These are phyloP conservation scores for Leccinum obscurum DNA, from an alignment of 768 basidiomycete species.

Conservation along the genomic window DNA sequence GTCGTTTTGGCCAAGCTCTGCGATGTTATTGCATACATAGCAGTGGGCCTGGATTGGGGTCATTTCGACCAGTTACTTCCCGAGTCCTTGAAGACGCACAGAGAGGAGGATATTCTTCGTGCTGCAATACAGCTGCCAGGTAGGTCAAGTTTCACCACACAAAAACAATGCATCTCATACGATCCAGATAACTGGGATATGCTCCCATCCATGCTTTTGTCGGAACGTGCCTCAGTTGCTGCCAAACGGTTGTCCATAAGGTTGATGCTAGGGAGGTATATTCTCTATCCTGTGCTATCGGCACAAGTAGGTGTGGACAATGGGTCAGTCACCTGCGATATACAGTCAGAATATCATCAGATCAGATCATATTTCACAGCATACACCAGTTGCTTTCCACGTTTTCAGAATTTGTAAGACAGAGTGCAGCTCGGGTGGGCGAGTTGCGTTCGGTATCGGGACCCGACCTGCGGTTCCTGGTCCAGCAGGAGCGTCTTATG, in stretches of 20 bases:
- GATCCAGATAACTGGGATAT: slow-evolving; percentile 53
- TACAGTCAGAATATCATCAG: neutral
- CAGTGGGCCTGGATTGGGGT: slow-evolving; percentile 22
- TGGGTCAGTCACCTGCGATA: slow-evolving; percentile 19
- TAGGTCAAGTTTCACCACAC: slow-evolving; percentile 22
- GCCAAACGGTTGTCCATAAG: slow-evolving; percentile 58
- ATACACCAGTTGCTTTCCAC: slow-evolving; percentile 14
- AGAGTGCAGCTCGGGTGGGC: slow-evolving; percentile 17
- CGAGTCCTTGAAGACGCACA: slow-evolving; percentile 39
- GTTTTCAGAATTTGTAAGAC: slow-evolving; percentile 23
- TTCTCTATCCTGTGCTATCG: slow-evolving; percentile 46
- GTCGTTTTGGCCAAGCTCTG: slow-evolving; percentile 55
- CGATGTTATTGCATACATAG: slow-evolving; percentile 35
- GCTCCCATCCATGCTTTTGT: slow-evolving; percentile 46
- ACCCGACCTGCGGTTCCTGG: slow-evolving; percentile 8
- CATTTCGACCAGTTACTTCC: slow-evolving; percentile 16
- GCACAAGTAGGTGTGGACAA: slow-evolving; percentile 14
- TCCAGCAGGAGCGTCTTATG: slow-evolving; percentile 31
- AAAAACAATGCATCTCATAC: slow-evolving; percentile 11
- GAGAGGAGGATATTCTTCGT: slow-evolving; percentile 50
- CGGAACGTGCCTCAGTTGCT: slow-evolving; percentile 55
- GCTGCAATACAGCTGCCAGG: slow-evolving; percentile 73
- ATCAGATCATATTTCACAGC: slow-evolving; percentile 10
- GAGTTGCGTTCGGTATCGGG: slow-evolving; percentile 10
- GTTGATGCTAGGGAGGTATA: slow-evolving; percentile 53